A percentile compares a stretch with the other conserved stretches of the same genome.
These are phyloP conservation scores for Psidium friedrichsthalianum DNA, from an alignment of 345 rosid genomes.

Conservation along the genomic window DNA sequence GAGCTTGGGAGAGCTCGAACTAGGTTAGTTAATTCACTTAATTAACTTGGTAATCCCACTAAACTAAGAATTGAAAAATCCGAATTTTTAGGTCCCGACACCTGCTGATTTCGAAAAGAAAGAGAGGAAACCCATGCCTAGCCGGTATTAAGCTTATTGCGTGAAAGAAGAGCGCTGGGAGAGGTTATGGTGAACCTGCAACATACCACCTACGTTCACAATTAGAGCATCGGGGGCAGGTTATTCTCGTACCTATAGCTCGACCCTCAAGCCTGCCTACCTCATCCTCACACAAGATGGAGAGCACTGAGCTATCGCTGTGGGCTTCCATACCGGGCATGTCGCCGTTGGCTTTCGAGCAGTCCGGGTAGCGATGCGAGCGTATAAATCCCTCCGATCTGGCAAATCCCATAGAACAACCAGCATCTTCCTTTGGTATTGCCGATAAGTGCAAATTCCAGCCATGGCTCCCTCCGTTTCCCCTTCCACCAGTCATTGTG, in stretches of 20 bases:
- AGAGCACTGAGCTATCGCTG: slow-evolving; percentile 72
- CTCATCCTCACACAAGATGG: slow-evolving; percentile 47
- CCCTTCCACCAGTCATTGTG: no score
- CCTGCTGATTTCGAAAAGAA: background rate
- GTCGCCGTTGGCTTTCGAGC: slow-evolving; percentile 1
- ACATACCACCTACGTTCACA: slow-evolving; percentile 80
- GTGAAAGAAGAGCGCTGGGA: background rate
- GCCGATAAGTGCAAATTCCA: no score
- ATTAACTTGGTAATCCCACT: no score
- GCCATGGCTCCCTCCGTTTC: no score
- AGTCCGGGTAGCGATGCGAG: slow-evolving; percentile 49
- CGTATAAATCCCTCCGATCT: slow-evolving; percentile 22
- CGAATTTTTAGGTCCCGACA: no score
- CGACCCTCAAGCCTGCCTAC: slow-evolving; percentile 56
- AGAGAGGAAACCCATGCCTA: background rate
- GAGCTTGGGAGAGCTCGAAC: no score
- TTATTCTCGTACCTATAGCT: slow-evolving; percentile 38
- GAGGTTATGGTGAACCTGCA: slow-evolving; percentile 23
- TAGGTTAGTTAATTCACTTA: no score
- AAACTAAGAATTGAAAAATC: no score
- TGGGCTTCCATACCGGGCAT: slow-evolving; percentile 51
- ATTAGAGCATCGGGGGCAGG: slow-evolving; percentile 40
- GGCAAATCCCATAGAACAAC: no score
- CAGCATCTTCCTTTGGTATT: no score
- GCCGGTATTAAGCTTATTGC: background rate